Base-by-base conservation (phyloP, 1,284 basidiomycete genomes). In the Rhizopogon hawkerae region DNA sequence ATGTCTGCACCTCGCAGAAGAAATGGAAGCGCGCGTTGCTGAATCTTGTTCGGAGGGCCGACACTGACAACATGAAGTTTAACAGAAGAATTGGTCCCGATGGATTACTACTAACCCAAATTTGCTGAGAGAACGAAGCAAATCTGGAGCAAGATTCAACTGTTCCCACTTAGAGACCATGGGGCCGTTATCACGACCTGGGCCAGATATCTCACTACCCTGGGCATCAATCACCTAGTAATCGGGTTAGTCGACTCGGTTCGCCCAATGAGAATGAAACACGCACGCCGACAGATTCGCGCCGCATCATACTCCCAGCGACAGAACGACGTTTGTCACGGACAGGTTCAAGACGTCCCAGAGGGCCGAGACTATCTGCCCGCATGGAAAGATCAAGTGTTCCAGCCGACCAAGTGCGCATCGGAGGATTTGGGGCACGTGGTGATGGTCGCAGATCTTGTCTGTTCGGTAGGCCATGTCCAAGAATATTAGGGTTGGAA, bases 31-130 rank as follows among this genome's bases (percentile, higher is more conserved):
- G 95, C 93, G 48, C 94, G 83, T 63, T 95, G 92, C 69, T 98
- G 95, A 55, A 98, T 96, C 74, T 98, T 98, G 70, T 97, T 98
- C 4, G 95, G 95, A 3, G 95, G 95, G 0, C 95, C 95, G 55
- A 96, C 85, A 41, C 92, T 94, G 57, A 16, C 47, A 44, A 39
- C 50, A 43, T 39, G 34, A 23, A 54, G 57, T 35, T 43, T 33
- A 43, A 18, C 41, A 33, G 49, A 49, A 56, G 52, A 46, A 48
- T 16, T n/a, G 44, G 52, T 34, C 44, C 49, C 16, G 56, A 44
- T 49, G 45, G 41, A 42, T 23, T 47, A 53, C 31, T 39, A 44
- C 83, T 66, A 62, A 94, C 89, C 94, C 95, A 64, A 97, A 98
- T 67, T 94, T 94, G 56, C 79, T 85, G 53, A 98, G 77, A 10